Conservation (phyloP, 2,329 filamentous ascomycete genomes). For the Boeremia lycopersici region DNA sequence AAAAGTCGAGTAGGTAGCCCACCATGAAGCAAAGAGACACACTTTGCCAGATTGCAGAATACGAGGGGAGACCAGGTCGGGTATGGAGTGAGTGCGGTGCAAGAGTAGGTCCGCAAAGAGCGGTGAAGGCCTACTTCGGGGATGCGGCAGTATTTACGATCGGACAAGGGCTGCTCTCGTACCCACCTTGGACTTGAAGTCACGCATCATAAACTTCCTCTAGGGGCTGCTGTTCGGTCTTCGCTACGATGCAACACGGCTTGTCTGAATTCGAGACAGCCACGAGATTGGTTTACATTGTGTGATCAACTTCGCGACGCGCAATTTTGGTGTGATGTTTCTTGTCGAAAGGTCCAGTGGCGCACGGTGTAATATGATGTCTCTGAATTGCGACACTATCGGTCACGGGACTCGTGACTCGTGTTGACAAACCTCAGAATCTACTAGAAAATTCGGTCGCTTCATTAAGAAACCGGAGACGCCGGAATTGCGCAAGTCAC, state of each 20-base stretch:
- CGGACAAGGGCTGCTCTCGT: conserved; percentile 21
- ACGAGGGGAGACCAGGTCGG: background rate
- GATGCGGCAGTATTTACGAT: conserved; percentile 20
- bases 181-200: background rate
- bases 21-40: background rate
- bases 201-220: background rate
- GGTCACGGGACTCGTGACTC: background rate
- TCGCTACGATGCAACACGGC: background rate
- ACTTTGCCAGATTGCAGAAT: background rate
- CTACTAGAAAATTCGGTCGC: background rate
- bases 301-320: no score
- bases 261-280: no score
- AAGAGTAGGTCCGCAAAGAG: conserved; percentile 14
- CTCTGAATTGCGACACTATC: no score
- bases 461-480: background rate
- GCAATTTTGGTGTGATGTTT: no score
- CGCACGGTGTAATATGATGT: no score
- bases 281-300: no score
- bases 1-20: background rate
- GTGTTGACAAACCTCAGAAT: background rate
- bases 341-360: no score
- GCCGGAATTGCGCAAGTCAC: background rate
- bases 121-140: conserved; percentile 34
- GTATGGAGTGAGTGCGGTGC: background rate
- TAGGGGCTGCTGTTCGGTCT: background rate